Evolutionary conservation across 1,139 yeast species (phyloP), one percentile per base, ranked within the genome.

Genomic region (Trichomonascaceae sp.): DNA sequence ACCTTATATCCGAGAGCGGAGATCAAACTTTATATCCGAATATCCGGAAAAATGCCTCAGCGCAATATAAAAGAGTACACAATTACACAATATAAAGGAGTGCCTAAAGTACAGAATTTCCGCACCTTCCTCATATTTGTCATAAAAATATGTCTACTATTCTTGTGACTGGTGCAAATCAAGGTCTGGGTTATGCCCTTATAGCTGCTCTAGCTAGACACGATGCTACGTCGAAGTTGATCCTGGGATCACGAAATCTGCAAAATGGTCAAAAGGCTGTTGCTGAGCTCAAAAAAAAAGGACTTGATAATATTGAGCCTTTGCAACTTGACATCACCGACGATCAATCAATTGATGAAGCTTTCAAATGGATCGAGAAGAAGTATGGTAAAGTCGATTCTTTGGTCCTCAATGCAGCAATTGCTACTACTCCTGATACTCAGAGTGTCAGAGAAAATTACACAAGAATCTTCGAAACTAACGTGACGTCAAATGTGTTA

Each of bases 381-480:
- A 53, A 52, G 27, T 58, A 49, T 43, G 53, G 54, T 15, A 56
- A 57, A 32, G 49, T 61, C 18, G 63, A 61, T 48, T 55, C 60
- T 49, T 20, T 61, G 47, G 55, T 61, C 43, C 58, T 61, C 51
- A 61, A 61, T 48, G 64, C 64, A 20, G 64, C 59, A 2, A 49
- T 60, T 44, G 7, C 41, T 13, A 5, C 41, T 32, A 53, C 22
- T 36, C 7, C 56, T 52, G 17, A 51, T 15, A 2, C 51, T 57
- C 57, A 57, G 20, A 60, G 60, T 10, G 53, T 43, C 8, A 63
- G 55, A 45, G 56, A 57, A 19, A 43, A 45, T 18, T 36, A 53
- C 5, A 59, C 10, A 7, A 12, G 12, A 2, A 10, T 27, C 32
- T 27, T 59, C 57, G 56, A 57, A 38, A 51, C 60, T 39, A 64